phyloP scores from a whole-genome alignment of 2,329 filamentous ascomycete genomes.

The Metarhizium anisopliae region DNA sequence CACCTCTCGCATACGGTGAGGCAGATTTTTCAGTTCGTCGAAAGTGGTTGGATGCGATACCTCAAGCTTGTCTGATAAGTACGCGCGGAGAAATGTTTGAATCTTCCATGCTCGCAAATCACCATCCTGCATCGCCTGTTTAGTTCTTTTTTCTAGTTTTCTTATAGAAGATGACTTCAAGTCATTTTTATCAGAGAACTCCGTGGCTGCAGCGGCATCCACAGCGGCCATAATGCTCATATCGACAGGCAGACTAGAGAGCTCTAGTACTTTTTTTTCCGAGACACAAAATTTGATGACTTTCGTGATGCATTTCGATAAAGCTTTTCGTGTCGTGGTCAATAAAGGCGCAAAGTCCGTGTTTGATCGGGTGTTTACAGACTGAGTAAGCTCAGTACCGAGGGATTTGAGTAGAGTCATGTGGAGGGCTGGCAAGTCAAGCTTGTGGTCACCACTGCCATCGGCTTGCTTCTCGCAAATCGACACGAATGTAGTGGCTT shows the following conservation, averaged over 20 bases:
- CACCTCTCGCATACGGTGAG: conserved; percentile 18
- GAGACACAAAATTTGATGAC: conserved; percentile 18
- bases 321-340: conserved; percentile 15
- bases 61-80: conserved; percentile 23
- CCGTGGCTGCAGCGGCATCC: conserved; percentile 19
- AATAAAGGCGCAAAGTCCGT: conserved; percentile 15
- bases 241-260: conserved; percentile 12
- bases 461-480: conserved; percentile 11
- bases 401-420: conserved; percentile 28
- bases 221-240: conserved; percentile 23
- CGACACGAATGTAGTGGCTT: conserved; percentile 17
- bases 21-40: conserved; percentile 18
- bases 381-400: conserved; percentile 17
- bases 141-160: conserved; percentile 27
- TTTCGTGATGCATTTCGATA: conserved; percentile 18
- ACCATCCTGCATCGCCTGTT: conserved; percentile 23
- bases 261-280: conserved; percentile 21
- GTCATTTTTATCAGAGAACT: conserved; percentile 12
- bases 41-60: conserved; percentile 25
- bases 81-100: conserved; percentile 31
- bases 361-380: conserved; percentile 17
- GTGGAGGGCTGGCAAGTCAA: conserved; percentile 19
- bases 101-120: conserved; percentile 36
- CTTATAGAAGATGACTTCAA: conserved; percentile 22
- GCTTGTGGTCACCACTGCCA: neutral